phyloP scores from a whole-genome alignment of 257 asterid species.

The Solanum acaule region DNA sequence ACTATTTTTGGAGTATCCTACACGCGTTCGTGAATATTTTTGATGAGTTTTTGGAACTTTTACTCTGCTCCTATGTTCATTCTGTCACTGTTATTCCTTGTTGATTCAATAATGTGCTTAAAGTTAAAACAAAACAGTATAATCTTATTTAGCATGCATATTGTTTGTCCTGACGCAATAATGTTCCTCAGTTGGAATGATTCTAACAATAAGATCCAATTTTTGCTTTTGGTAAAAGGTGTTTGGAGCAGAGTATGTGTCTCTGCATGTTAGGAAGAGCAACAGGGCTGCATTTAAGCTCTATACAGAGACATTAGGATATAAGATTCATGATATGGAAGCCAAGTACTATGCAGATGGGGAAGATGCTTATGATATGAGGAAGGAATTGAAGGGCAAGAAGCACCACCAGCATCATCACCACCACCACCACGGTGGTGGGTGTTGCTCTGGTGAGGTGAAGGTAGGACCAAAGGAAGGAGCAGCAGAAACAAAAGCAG shows the following conservation, averaged over 20 bases:
- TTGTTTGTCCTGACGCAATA: not conserved
- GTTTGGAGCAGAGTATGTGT: slow-evolving; percentile 82
- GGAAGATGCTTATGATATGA: slow-evolving; percentile 99
- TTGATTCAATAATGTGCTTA: not conserved
- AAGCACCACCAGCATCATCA: slow-evolving; percentile 54
- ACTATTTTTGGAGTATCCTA: not conserved
- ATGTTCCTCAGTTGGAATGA: not conserved
- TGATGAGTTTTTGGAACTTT: not conserved
- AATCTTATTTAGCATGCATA: not conserved
- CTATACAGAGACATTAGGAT: slow-evolving; percentile 78
- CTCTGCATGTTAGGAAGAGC: slow-evolving; percentile 89
- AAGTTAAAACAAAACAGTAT: not conserved
- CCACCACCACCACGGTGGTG: slow-evolving; percentile 81
- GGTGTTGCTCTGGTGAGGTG: slow-evolving; percentile 69
- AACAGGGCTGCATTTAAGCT: slow-evolving; percentile 90
- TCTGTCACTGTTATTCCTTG: not conserved
- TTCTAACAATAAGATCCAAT: not conserved
- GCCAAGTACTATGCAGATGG: slow-evolving; percentile 98
- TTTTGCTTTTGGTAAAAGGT: slow-evolving; percentile 38
- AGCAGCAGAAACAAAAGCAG: slow-evolving; percentile 31
- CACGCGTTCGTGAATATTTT: not conserved
- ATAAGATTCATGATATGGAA: slow-evolving; percentile 88
- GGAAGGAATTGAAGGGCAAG: slow-evolving; percentile 78
- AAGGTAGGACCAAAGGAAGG: slow-evolving; percentile 36
- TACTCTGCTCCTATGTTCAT: not conserved